Conservation (phyloP, 768 basidiomycete species). For the Mycena capillaripes region DNA sequence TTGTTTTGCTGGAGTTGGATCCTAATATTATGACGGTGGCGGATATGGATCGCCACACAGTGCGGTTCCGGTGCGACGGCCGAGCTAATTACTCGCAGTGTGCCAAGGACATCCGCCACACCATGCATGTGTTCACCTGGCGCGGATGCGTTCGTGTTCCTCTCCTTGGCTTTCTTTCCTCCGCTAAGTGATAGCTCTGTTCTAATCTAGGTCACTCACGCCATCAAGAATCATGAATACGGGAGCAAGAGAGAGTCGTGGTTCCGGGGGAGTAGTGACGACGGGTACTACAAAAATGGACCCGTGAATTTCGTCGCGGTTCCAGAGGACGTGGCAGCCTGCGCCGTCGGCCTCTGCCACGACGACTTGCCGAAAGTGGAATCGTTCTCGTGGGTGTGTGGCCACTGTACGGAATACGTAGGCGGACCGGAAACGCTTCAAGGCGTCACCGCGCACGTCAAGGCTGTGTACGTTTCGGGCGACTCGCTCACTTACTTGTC, state of each 20-base stretch:
- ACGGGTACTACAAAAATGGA: no score
- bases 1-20: not conserved
- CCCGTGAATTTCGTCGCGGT: not conserved
- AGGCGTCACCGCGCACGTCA: no score
- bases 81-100: not conserved
- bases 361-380: not conserved
- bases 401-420: no score
- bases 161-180: not conserved
- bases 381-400: conserved; percentile 5
- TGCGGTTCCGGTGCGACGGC: conserved; percentile 1
- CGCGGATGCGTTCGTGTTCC: conserved; percentile 8
- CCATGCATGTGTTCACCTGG: conserved; percentile 19
- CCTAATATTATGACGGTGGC: not conserved
- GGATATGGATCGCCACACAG: not conserved
- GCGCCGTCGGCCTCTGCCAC: not conserved
- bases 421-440: no score
- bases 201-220: no score
- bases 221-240: no score
- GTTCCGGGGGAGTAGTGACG: no score
- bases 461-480: no score
- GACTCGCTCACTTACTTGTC: no score
- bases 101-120: no score
- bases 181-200: not conserved
- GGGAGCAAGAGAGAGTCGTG: no score
- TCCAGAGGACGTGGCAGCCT: not conserved